A percentile compares a stretch with the other conserved stretches of the same genome.
Conservation (phyloP, 306 rosid genomes). For the Lathyrus oleraceus region DNA sequence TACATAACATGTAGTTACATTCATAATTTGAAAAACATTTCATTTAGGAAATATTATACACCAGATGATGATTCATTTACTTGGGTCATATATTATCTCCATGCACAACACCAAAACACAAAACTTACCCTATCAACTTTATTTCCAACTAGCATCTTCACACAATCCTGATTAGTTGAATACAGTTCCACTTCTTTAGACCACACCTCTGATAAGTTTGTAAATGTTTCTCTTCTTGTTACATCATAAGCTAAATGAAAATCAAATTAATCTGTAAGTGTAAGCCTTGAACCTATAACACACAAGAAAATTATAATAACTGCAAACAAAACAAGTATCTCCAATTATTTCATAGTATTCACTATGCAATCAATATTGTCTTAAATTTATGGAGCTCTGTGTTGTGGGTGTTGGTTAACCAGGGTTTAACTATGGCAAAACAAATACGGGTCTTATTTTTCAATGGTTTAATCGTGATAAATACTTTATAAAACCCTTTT, state of each 20-base stretch:
- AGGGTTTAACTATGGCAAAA: too few species aligned
- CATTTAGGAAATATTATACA: constrained; percentile 1
- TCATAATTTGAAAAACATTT: not conserved
- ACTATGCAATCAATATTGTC: not conserved
- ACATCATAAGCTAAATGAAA: constrained; percentile 73
- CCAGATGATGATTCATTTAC: constrained; percentile 20
- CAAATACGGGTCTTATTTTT: too few species aligned
- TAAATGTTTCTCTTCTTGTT: constrained; percentile 83
- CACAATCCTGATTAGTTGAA: constrained; percentile 77
- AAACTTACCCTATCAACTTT: constrained; percentile 90
- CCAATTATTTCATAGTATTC: not conserved
- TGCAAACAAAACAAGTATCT: not conserved
- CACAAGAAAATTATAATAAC: too few species aligned
- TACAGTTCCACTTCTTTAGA: constrained; percentile 92
- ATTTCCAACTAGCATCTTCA: constrained; percentile 92
- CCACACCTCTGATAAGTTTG: constrained; percentile 85
- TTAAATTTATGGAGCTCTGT: too few species aligned
- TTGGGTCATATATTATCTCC: not conserved
- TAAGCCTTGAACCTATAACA: not conserved
- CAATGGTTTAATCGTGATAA: too few species aligned
- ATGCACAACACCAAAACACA: constrained; percentile 18
- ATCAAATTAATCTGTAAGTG: constrained; percentile 6
- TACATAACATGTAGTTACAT: not conserved
- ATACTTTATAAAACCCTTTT: too few species aligned
- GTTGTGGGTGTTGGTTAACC: too few species aligned